Conservation (phyloP, 805 yeast genomes). For the Monosporozyma yasuniensis region DNA sequence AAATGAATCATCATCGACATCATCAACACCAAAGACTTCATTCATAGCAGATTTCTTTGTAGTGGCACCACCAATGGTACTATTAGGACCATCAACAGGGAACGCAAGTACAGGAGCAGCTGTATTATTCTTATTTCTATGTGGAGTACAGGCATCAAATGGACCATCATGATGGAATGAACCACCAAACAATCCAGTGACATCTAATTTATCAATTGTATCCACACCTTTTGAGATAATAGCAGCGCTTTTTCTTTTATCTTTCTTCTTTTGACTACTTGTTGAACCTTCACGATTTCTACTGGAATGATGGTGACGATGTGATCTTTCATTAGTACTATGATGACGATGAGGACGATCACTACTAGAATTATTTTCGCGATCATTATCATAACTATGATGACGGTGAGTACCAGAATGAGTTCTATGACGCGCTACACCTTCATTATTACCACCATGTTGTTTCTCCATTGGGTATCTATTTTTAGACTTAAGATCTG, state of each 20-base stretch:
- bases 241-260: slow-evolving; percentile 35
- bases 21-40: slow-evolving; percentile 62
- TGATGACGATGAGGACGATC: slow-evolving; percentile 2
- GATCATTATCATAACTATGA: neutral
- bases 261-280: slow-evolving; percentile 9
- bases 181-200: slow-evolving; percentile 88
- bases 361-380: no score
- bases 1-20: slow-evolving; percentile 36
- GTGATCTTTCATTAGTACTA: slow-evolving; percentile 6
- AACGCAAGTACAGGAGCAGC: slow-evolving; percentile 92
- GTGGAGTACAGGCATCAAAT: slow-evolving; percentile 96
- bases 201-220: slow-evolving; percentile 91
- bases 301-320: slow-evolving; percentile 9
- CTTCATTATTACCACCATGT: neutral
- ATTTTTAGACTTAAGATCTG: slow-evolving; percentile 26
- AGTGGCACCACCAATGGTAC: slow-evolving; percentile 41
- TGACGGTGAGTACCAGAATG: slow-evolving; percentile 9
- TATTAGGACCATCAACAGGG: slow-evolving; percentile 90
- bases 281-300: neutral
- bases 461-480: slow-evolving; percentile 12
- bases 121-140: slow-evolving; percentile 67
- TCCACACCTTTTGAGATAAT: slow-evolving; percentile 65
- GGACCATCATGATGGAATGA: slow-evolving; percentile 99
- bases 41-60: slow-evolving; percentile 59
- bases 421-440: slow-evolving; percentile 3